Evolutionary conservation across 2,329 filamentous ascomycete species (phyloP), one percentile per base, ranked within the genome.

Genomic region (Coleophoma eucalyptorum): DNA sequence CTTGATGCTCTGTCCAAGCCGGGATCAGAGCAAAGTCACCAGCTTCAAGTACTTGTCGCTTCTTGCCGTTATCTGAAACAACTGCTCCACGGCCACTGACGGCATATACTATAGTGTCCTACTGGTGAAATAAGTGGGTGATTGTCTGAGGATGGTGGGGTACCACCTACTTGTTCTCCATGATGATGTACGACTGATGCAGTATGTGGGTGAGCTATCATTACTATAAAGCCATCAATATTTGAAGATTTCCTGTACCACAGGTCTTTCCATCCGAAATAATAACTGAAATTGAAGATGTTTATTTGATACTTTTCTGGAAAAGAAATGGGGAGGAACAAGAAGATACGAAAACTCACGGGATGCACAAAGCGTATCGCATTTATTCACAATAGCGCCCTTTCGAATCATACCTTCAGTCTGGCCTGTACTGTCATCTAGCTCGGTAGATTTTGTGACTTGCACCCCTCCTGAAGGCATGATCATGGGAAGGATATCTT

Each of bases 11-110:
- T 0, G 81, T 80, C 74, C 78, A 88, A 0, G 84, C 79, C 0
- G 86, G 86, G 12, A 90, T 78, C 49, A 88, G 75, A 3, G 84
- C 84, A 65, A 87, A 90, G 64, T 89, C 86, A 0, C 87, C 86
- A 0, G 80, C 73, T 1, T 67, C 66, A 6, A 90, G 72, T 16
- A 79, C 70, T 54, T 86, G 76, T 33, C 78, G 76, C 54, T 75
- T 76, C 12, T 81, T 77, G 40, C 77, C 73, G 19, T 72, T 71
- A 48, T 76, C 75, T 0, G 78, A 83, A 3, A 87, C 73, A 8
- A 90, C 73, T 13, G 77, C 69, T 5, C 85, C 84, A 48, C 74
- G 73, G 12, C 87, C 86, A 2, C 77, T 78, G 11, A 80, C 77
- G 11, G 79, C 81, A 60, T 86, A 87, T 46, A 89, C 77, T 48